phyloP scores from a whole-genome alignment of 1,139 yeast genomes.

The Groenewaldozyma auringiensis region DNA sequence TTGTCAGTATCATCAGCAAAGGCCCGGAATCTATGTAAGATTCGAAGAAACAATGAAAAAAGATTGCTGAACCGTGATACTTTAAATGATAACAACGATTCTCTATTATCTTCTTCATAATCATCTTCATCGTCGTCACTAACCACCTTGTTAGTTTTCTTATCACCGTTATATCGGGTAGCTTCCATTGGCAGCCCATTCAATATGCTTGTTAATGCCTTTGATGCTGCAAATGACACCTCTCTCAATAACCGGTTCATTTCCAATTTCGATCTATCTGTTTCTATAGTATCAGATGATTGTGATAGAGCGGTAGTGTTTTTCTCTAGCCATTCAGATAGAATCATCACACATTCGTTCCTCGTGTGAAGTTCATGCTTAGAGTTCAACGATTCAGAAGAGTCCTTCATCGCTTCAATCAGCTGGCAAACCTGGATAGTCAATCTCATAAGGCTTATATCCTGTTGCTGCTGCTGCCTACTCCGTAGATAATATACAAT shows the following conservation, averaged over 20 bases:
- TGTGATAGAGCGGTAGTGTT: background rate
- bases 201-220: conserved; percentile 19
- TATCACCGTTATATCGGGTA: conserved; percentile 6
- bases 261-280: conserved; percentile 15
- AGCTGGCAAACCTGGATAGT: conserved; percentile 55
- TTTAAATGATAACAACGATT: conserved; percentile 50
- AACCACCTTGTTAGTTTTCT: background rate
- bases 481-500: conserved; percentile 31
- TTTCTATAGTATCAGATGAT: conserved; percentile 4
- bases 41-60: conserved; percentile 62
- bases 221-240: conserved; percentile 21
- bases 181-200: conserved; percentile 29
- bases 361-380: conserved; percentile 54
- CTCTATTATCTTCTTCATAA: conserved; percentile 29
- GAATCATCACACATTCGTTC: conserved; percentile 51
- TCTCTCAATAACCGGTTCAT: conserved; percentile 21
- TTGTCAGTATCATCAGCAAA: conserved; percentile 13
- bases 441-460: conserved; percentile 35
- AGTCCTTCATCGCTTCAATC: conserved; percentile 44
- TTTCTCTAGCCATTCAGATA: conserved; percentile 57
- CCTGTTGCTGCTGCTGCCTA: conserved; percentile 33
- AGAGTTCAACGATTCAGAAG: conserved; percentile 24
- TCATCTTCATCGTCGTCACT: background rate
- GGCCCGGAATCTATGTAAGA: conserved; percentile 51
- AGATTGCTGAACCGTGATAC: conserved; percentile 63